These are phyloP conservation scores for Dryadomyces quercus-mongolicae DNA, from an alignment of 2,329 filamentous ascomycete genomes.

Conservation along the genomic window DNA sequence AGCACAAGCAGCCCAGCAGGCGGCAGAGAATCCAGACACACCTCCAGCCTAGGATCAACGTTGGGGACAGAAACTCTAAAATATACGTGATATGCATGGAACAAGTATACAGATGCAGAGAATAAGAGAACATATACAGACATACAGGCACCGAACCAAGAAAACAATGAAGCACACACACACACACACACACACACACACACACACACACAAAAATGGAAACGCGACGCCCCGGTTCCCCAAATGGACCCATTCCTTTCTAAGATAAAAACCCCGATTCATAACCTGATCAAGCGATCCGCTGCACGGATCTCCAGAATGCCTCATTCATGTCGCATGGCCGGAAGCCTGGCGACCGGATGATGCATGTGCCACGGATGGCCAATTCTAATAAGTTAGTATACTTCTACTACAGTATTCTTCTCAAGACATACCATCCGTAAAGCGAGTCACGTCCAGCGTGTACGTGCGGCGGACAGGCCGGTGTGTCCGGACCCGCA, in stretches of 20 bases:
- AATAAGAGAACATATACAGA: too few relatives aligned
- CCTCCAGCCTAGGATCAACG: too few relatives aligned
- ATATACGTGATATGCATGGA: background rate
- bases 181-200: too few relatives aligned
- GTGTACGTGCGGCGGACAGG: background rate
- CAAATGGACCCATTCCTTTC: background rate
- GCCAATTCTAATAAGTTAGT: slow-evolving; percentile 16
- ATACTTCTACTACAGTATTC: too few relatives aligned
- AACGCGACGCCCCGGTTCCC: background rate
- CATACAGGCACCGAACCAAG: background rate
- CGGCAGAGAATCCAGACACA: background rate
- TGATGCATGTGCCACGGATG: slow-evolving; percentile 17
- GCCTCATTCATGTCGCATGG: slow-evolving; percentile 18
- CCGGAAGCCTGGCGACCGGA: slow-evolving; percentile 19
- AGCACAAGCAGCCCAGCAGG: background rate
- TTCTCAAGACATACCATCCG: slow-evolving; percentile 14
- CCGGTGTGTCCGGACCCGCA: background rate
- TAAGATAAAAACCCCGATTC: background rate
- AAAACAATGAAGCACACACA: too few relatives aligned
- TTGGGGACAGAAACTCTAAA: background rate
- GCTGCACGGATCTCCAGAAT: slow-evolving; percentile 8
- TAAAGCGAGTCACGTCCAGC: slow-evolving; percentile 17
- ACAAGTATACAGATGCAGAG: too few relatives aligned
- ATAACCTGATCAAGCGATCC: background rate
- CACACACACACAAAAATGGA: background rate